Percentiles rank a stretch among this genome's conserved stretches.
Conservation (phyloP, 2,329 filamentous ascomycete species). For the Colletotrichum kahawae region DNA sequence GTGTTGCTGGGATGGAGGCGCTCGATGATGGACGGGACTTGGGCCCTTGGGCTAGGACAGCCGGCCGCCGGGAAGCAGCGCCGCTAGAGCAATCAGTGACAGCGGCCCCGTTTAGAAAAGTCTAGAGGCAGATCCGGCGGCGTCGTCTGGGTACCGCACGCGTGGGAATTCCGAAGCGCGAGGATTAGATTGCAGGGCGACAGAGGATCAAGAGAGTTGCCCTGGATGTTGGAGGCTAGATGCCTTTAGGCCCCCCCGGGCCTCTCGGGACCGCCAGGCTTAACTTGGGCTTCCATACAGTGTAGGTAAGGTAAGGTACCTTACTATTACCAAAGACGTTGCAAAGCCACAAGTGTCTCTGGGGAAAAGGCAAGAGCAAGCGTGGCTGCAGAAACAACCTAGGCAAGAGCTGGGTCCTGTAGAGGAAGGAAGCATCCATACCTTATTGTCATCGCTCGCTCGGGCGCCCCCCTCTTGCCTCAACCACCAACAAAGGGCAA, state of each 20-base stretch:
- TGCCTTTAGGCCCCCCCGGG: background rate
- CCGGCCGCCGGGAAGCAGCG: constrained; percentile 2
- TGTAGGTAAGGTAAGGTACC: too few relatives aligned
- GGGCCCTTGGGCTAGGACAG: background rate
- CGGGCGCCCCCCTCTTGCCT: background rate
- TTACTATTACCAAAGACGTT: background rate
- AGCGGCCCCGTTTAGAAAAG: background rate
- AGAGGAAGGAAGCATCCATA: background rate
- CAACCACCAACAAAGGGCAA: background rate
- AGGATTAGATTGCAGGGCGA: background rate
- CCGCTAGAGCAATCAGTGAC: background rate
- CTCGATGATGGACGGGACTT: background rate
- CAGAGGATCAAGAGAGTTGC: background rate
- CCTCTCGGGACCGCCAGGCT: background rate
- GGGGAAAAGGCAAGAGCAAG: background rate
- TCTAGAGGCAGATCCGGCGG: background rate
- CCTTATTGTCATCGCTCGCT: background rate
- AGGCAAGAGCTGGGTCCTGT: background rate
- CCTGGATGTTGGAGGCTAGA: background rate
- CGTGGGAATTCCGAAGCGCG: background rate
- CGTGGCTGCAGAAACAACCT: background rate
- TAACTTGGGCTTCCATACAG: background rate
- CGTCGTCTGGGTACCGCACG: background rate
- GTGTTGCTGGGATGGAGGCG: background rate
- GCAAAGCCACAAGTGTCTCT: background rate